phyloP scores from a whole-genome alignment of 2,329 filamentous ascomycete genomes.

The Pseudogymnoascus sp. region DNA sequence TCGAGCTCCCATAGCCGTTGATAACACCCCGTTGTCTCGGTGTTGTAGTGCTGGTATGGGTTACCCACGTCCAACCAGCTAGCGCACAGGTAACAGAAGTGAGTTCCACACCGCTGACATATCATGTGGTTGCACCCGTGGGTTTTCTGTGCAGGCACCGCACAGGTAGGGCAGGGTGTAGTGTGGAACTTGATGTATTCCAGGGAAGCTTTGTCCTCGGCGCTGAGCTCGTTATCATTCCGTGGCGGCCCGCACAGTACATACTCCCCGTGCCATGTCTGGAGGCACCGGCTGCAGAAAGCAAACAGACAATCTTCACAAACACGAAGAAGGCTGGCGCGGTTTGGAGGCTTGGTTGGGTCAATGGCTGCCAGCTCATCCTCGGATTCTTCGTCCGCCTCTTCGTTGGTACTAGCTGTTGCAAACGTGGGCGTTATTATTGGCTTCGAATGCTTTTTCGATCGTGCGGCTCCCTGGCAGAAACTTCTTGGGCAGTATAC shows the following conservation, averaged over 20 bases:
- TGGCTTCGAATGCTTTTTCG: slow-evolving; percentile 64
- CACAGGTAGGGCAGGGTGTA: slow-evolving; percentile 82
- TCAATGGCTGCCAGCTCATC: slow-evolving; percentile 10
- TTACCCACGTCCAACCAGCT: slow-evolving; percentile 76
- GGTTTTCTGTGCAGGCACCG: slow-evolving; percentile 77
- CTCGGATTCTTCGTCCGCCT: slow-evolving; percentile 31
- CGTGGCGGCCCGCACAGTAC: slow-evolving; percentile 59
- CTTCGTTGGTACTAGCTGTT: slow-evolving; percentile 46
- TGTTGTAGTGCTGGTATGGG: slow-evolving; percentile 85
- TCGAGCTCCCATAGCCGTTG: slow-evolving; percentile 87
- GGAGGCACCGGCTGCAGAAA: slow-evolving; percentile 63
- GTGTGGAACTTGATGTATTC: slow-evolving; percentile 78
- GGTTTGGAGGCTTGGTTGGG: slow-evolving; percentile 15
- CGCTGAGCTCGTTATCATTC: slow-evolving; percentile 62
- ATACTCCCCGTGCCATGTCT: slow-evolving; percentile 92
- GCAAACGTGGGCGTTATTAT: slow-evolving; percentile 54
- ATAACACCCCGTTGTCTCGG: slow-evolving; percentile 61
- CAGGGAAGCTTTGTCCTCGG: slow-evolving; percentile 77
- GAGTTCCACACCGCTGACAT: slow-evolving; percentile 79
- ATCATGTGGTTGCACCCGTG: slow-evolving; percentile 97
- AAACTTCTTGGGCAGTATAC: slow-evolving; percentile 87
- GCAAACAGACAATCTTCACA: slow-evolving; percentile 87
- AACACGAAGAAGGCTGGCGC: slow-evolving; percentile 63
- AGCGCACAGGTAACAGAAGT: slow-evolving; percentile 93
- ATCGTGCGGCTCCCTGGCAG: slow-evolving; percentile 83